These are phyloP conservation scores for Starmera caribaea DNA, from an alignment of 805 yeast genomes.

Conservation along the genomic window DNA sequence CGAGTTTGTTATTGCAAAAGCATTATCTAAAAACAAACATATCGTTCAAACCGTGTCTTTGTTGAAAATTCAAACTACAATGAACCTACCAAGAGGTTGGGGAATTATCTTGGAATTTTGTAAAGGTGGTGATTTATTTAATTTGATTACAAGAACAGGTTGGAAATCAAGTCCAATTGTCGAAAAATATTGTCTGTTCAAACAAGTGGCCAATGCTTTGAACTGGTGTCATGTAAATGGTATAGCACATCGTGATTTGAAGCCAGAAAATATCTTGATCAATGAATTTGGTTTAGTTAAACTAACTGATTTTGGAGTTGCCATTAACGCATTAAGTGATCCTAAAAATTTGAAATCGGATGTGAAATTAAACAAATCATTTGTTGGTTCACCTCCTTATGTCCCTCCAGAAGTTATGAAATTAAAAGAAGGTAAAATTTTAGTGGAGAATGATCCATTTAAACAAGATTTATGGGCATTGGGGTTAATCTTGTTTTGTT, in stretches of 20 bases:
- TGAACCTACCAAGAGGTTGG: constrained; percentile 56
- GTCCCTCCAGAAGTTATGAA: constrained; percentile 69
- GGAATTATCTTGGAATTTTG: constrained; percentile 64
- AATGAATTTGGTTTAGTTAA: constrained; percentile 52
- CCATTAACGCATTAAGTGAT: constrained; percentile 49
- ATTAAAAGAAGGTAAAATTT: constrained; percentile 28
- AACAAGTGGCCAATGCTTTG: constrained; percentile 56
- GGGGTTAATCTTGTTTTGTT: constrained; percentile 56
- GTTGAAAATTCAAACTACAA: constrained; percentile 46
- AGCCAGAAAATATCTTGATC: constrained; percentile 65
- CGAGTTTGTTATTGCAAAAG: constrained; percentile 55
- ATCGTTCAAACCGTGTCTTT: constrained; percentile 46
- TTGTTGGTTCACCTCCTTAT: constrained; percentile 76
- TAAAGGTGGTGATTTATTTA: constrained; percentile 51
- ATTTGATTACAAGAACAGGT: constrained; percentile 41
- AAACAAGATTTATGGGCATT: constrained; percentile 66
- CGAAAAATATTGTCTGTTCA: constrained; percentile 59
- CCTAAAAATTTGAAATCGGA: constrained; percentile 39
- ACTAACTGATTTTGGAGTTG: constrained; percentile 70
- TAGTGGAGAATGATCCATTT: constrained; percentile 47
- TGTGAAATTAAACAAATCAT: constrained; percentile 27
- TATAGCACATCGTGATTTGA: constrained; percentile 63
- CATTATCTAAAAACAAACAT: constrained; percentile 46
- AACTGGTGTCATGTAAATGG: constrained; percentile 56
- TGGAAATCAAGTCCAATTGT: constrained; percentile 44